A percentile compares a stretch with the other conserved stretches of the same genome.
Conservation (phyloP, 495 filamentous ascomycete species). For the Trichoderma asperelloides region DNA sequence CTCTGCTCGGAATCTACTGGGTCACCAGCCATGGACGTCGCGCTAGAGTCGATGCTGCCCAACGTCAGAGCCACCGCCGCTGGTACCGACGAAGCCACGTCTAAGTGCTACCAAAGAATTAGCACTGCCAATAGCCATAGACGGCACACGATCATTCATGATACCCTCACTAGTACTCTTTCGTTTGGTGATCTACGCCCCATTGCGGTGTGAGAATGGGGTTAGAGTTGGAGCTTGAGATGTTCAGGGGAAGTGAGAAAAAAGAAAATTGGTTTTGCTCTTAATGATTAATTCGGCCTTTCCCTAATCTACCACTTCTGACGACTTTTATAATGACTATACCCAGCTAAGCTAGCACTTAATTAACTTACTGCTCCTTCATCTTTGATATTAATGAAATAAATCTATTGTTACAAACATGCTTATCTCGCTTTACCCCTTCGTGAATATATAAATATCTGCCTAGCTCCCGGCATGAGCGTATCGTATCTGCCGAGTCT, state of each 20-base stretch:
- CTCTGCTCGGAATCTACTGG: slow-evolving; percentile 42
- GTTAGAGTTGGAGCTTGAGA: background rate
- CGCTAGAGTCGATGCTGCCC: slow-evolving; percentile 13
- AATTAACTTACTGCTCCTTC: background rate
- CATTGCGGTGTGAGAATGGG: background rate
- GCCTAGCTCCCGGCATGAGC: background rate
- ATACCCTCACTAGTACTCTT: background rate
- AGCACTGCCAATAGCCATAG: slow-evolving; percentile 8
- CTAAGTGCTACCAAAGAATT: slow-evolving; percentile 16
- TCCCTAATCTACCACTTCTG: background rate
- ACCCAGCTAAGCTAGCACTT: slow-evolving; percentile 1
- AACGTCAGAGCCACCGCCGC: slow-evolving; percentile 23
- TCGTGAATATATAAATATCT: background rate
- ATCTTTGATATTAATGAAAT: background rate
- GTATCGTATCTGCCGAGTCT: background rate
- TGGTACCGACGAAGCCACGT: slow-evolving; percentile 34
- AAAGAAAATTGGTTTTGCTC: background rate
- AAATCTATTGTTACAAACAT: background rate
- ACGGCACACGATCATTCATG: background rate
- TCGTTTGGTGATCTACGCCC: background rate
- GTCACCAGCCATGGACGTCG: slow-evolving; percentile 29
- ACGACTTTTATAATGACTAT: background rate
- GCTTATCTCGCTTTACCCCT: background rate
- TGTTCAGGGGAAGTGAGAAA: background rate
- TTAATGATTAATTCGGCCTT: background rate